phyloP scores from a whole-genome alignment of 352 stramenopile species.

The Phytophthora macrochlamydospora region DNA sequence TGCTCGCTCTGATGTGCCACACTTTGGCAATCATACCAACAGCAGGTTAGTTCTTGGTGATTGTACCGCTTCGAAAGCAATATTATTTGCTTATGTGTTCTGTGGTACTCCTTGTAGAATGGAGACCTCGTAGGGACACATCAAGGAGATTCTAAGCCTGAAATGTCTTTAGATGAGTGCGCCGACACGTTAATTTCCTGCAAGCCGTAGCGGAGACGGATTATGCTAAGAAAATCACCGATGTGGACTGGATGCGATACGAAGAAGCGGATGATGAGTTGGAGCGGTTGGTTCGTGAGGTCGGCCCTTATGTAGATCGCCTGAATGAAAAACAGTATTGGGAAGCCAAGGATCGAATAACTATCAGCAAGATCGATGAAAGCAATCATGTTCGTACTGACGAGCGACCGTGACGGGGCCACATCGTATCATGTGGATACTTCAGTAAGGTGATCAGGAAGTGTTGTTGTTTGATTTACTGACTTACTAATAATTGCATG shows the following conservation, averaged over 20 bases:
- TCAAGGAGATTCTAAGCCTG: not conserved
- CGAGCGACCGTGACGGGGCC: not conserved
- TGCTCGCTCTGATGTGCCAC: too few species aligned
- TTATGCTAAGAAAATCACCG: not conserved
- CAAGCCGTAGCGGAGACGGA: not conserved
- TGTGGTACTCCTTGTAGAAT: not conserved
- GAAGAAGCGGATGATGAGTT: not conserved
- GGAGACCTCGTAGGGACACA: not conserved
- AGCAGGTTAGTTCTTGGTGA: too few species aligned
- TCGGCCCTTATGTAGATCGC: not conserved
- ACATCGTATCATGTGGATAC: constrained; percentile 7
- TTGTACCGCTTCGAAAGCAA: too few species aligned
- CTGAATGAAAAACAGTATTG: constrained; percentile 2
- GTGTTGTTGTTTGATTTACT: too few species aligned
- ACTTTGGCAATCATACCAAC: too few species aligned
- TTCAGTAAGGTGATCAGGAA: not conserved
- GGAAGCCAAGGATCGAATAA: constrained; percentile 2
- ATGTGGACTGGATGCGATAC: not conserved
- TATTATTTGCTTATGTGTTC: not conserved
- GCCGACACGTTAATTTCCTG: not conserved
- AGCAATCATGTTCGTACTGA: not conserved
- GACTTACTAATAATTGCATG: not conserved
- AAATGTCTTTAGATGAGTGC: not conserved
- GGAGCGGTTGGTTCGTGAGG: not conserved
- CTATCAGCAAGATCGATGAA: not conserved